A percentile compares a stretch with the other conserved stretches of the same genome.
Conservation (phyloP, 345 rosid genomes). For the Populus alba region DNA sequence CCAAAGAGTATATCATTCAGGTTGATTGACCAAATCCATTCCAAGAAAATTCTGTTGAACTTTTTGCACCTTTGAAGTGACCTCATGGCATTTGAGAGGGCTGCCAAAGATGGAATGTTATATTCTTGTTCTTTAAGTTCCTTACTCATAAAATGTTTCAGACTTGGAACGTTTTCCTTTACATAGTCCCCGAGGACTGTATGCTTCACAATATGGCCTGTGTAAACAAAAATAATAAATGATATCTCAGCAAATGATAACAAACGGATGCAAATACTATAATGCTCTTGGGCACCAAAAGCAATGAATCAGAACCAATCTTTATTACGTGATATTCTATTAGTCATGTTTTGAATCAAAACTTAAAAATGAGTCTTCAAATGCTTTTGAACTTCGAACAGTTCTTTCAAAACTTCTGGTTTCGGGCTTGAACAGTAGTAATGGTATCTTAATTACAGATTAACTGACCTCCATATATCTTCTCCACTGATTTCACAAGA, state of each 20-base stretch:
- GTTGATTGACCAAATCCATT: not conserved
- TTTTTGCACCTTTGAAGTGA: constrained; percentile 55
- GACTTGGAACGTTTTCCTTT: constrained; percentile 59
- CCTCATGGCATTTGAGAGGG: constrained; percentile 73
- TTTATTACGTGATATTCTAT: too few species aligned
- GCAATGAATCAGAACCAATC: too few species aligned
- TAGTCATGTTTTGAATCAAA: not conserved
- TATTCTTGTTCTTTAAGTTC: constrained; percentile 36
- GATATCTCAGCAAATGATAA: not conserved
- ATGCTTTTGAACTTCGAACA: not conserved
- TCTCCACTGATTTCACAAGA: constrained; percentile 53
- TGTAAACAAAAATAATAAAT: not conserved
- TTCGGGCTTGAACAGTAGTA: not conserved
- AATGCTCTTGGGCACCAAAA: too few species aligned
- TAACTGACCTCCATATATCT: constrained; percentile 57
- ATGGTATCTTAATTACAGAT: not conserved
- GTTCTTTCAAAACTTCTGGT: not conserved
- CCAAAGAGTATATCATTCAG: not conserved
- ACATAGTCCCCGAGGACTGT: constrained; percentile 57
- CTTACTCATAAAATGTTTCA: constrained; percentile 54
- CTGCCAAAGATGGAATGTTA: constrained; percentile 63
- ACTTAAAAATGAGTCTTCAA: not conserved
- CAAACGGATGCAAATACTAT: not conserved
- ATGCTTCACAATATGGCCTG: constrained; percentile 55
- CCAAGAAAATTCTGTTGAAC: not conserved